Conservation (phyloP, 169 alveolate species). For the Blepharisma undulans region DNA sequence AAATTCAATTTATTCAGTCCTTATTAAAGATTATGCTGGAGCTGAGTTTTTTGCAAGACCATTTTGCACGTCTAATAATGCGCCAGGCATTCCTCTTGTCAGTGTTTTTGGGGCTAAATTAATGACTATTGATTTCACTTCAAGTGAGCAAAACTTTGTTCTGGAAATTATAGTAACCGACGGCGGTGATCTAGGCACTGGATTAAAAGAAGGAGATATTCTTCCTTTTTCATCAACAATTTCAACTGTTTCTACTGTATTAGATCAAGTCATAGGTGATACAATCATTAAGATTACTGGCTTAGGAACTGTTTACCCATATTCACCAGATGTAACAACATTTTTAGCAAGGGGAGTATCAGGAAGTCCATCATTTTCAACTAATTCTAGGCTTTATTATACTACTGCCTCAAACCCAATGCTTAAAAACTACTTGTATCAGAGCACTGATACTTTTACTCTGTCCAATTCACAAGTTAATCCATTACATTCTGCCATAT, state of each 20-base stretch:
- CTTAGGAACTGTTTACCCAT: not conserved
- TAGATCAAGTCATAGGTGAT: not conserved
- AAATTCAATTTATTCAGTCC: not conserved
- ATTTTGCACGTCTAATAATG: not conserved
- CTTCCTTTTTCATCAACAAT: not conserved
- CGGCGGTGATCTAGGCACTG: not conserved
- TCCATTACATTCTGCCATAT: too few species aligned
- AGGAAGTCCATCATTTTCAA: too few species aligned
- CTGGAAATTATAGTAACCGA: not conserved
- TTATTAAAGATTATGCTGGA: not conserved
- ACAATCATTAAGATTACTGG: not conserved
- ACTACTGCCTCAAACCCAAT: too few species aligned
- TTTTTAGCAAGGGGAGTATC: not conserved
- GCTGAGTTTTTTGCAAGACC: not conserved
- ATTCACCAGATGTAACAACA: not conserved
- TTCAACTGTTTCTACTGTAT: not conserved
- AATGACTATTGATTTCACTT: not conserved
- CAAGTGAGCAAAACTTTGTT: not conserved
- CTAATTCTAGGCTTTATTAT: too few species aligned
- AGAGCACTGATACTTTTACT: too few species aligned
- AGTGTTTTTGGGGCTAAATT: not conserved
- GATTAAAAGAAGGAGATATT: not conserved
- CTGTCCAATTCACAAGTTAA: too few species aligned
- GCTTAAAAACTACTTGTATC: too few species aligned
- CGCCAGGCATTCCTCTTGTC: not conserved